These are phyloP conservation scores for Wickerhamomyces chambardii DNA, from an alignment of 805 yeast genomes.

Conservation along the genomic window DNA sequence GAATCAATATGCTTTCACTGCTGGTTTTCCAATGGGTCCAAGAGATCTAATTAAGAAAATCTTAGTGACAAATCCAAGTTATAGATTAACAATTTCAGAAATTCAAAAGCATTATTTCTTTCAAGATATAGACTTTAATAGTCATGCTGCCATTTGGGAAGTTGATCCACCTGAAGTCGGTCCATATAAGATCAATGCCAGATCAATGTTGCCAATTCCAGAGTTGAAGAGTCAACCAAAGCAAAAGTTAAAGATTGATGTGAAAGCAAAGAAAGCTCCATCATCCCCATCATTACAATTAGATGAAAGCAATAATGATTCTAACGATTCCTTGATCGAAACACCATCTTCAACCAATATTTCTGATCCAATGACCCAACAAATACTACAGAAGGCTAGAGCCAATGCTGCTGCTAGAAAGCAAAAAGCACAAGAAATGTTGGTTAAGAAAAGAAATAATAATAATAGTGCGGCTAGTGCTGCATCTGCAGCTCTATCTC, in stretches of 20 bases:
- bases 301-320: slow-evolving; percentile 11
- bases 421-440: slow-evolving; percentile 2
- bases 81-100: slow-evolving; percentile 46
- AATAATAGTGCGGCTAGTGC: slow-evolving; percentile 19
- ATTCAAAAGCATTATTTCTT: slow-evolving; percentile 62
- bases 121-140: slow-evolving; percentile 42
- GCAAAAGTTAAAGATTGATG: slow-evolving; percentile 10
- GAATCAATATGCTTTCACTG: slow-evolving; percentile 74
- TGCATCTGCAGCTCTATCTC: slow-evolving; percentile 17
- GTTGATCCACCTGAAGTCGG: slow-evolving; percentile 52
- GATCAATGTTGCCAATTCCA: slow-evolving; percentile 73
- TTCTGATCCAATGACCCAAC: slow-evolving; percentile 9
- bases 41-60: slow-evolving; percentile 69
- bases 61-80: slow-evolving; percentile 53
- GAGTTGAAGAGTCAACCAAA: slow-evolving; percentile 24
- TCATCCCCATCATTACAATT: slow-evolving; percentile 2
- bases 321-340: slow-evolving; percentile 6
- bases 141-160: slow-evolving; percentile 50
- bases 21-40: slow-evolving; percentile 69
- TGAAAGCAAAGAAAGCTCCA: slow-evolving; percentile 10
- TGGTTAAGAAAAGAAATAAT: background rate
- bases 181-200: slow-evolving; percentile 68
- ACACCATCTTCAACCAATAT: slow-evolving; percentile 8
- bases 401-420: slow-evolving; percentile 20
- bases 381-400: slow-evolving; percentile 16